A percentile compares a stretch with the other conserved stretches of the same genome.
These are phyloP conservation scores for Colletotrichum sp. DNA, from an alignment of 2,329 filamentous ascomycete species.

Conservation along the genomic window DNA sequence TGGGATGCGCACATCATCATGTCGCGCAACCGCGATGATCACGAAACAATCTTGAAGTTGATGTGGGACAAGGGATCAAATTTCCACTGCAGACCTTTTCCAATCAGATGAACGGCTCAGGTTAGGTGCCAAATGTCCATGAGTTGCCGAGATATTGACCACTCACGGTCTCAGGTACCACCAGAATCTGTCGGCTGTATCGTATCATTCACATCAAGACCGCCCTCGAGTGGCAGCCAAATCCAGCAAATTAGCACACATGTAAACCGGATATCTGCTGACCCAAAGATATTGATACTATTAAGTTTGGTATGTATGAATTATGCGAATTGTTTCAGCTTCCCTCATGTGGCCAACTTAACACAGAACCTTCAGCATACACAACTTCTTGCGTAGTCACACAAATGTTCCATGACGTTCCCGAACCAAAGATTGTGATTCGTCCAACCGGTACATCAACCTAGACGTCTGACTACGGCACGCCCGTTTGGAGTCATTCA, in stretches of 20 bases:
- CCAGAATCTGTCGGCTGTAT: neutral
- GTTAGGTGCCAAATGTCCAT: neutral
- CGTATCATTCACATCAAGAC: neutral
- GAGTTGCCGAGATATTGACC: neutral
- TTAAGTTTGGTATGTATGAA: neutral
- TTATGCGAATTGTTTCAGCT: neutral
- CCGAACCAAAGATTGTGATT: neutral
- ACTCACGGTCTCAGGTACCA: neutral
- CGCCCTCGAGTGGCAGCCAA: neutral
- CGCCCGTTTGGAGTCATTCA: neutral
- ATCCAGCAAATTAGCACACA: neutral
- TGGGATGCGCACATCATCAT: neutral
- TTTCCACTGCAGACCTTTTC: neutral
- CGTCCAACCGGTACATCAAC: neutral
- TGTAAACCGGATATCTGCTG: neutral
- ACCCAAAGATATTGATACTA: neutral
- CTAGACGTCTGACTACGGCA: neutral
- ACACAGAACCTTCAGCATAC: neutral
- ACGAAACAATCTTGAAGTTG: neutral
- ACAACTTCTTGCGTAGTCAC: neutral
- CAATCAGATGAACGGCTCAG: neutral
- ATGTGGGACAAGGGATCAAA: neutral
- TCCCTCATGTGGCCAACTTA: neutral
- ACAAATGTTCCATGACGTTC: neutral
- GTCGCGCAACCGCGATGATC: neutral